Conservation (phyloP, 768 basidiomycete genomes). For the Leccinum rimulosum region DNA sequence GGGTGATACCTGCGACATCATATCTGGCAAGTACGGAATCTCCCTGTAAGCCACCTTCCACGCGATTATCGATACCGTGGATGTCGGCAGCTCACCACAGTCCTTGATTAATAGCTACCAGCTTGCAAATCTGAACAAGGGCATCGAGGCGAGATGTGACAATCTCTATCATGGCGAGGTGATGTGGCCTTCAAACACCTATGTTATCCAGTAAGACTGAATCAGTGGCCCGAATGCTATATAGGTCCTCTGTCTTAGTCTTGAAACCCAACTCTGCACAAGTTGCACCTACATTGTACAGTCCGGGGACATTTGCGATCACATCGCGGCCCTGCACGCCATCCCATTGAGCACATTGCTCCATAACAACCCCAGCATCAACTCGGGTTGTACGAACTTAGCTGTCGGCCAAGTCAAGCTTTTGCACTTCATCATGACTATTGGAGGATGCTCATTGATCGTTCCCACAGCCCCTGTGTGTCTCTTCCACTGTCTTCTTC, state of each 20-base stretch:
- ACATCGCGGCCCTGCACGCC: conserved; percentile 39
- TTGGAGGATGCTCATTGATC: background rate
- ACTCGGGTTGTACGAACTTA: conserved; percentile 51
- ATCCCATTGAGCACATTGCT: conserved; percentile 46
- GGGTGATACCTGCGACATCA: conserved; percentile 62
- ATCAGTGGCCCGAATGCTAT: background rate
- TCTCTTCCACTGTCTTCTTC: conserved; percentile 9
- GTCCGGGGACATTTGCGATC: conserved; percentile 49
- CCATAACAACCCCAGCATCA: conserved; percentile 65
- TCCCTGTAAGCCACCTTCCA: conserved; percentile 51
- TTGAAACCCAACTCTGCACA: conserved; percentile 33
- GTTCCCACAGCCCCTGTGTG: conserved; percentile 28
- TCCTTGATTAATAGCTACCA: conserved; percentile 44
- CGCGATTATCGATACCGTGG: background rate
- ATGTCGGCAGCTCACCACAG: background rate
- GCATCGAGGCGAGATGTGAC: conserved; percentile 47
- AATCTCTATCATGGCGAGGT: conserved; percentile 55
- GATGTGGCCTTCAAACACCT: background rate
- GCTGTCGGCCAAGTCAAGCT: conserved; percentile 52
- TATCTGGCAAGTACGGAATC: conserved; percentile 57
- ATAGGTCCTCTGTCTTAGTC: conserved; percentile 53
- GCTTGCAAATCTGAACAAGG: conserved; percentile 47
- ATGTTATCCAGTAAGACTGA: background rate
- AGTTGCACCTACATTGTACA: conserved; percentile 48
- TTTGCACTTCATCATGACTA: background rate